Evolutionary conservation across 169 alveolate species (phyloP), one percentile per base, ranked within the genome.

Genomic region (Eimeria brunetti): DNA sequence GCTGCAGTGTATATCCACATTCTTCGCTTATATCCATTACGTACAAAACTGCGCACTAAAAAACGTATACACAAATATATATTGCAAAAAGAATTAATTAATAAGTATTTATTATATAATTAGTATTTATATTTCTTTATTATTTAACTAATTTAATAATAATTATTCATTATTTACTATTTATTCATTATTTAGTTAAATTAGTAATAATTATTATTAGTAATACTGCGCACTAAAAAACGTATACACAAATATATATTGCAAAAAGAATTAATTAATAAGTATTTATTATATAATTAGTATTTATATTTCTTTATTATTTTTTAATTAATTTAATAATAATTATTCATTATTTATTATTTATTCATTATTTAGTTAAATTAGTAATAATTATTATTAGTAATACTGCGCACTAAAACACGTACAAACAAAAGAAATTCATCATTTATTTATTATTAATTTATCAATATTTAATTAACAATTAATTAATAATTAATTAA

Each of bases 21-120:
- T 97, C 98, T 97, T 99, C 99, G 96, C 99, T 98, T 73, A 99
- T 98, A 96, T 99, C 99, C 27, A 99, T 96, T 95, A 99, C 97
- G 97, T 96, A 98, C 56, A 98, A 41, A 33, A 98, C 97, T 56
- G 97, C 97, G 86, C 98, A 96, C 95, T 96, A 96, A 53, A 64
- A 69, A 76, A 53, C 11, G 18, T 56, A 22, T 30, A 20, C 12
- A 75, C 20, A n/a, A n/a, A n/a, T n/a, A n/a, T n/a, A n/a, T n/a
- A n/a, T n/a, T n/a, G n/a, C n/a, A n/a, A n/a, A n/a, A n/a, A 22
- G 0, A 62, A 89, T 0, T 20, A 33, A 24, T 64, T 58, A 58
- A 58, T 58, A 58, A 58, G 22, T 58, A 58, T n/a, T n/a, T 1
- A 58, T 1, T 24, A 58, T 18, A 58, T 58, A 58, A 58, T 24